Conservation (phyloP, 192 early-diverging fungal species). For the Backusella australiensis region DNA sequence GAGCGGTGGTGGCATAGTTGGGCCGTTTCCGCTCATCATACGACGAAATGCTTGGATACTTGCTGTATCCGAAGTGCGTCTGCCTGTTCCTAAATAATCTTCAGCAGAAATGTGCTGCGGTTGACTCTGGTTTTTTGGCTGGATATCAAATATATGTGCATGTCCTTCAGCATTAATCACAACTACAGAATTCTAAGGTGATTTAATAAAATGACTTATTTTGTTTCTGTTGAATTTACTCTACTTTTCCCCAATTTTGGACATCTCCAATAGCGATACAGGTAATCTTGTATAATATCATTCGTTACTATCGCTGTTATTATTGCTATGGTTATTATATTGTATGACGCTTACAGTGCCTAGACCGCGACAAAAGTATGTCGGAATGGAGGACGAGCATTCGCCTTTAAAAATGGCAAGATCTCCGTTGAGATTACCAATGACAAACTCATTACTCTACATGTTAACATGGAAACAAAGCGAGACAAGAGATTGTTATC, state of each 20-base stretch:
- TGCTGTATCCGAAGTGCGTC: slow-evolving; percentile 26
- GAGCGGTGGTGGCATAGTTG: not conserved
- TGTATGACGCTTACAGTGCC: slow-evolving; percentile 43
- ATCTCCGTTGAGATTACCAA: slow-evolving; percentile 57
- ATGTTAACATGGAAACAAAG: not conserved
- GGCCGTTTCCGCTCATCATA: slow-evolving; percentile 14
- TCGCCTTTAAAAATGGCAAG: slow-evolving; percentile 57
- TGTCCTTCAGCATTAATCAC: slow-evolving; percentile 56
- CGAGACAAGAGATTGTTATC: not conserved
- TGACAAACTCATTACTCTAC: slow-evolving; percentile 60
- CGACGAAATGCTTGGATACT: slow-evolving; percentile 31
- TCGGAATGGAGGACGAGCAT: slow-evolving; percentile 38
- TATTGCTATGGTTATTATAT: too few species aligned
- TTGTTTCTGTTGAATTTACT: not conserved
- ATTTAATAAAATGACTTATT: not conserved
- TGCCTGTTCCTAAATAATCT: slow-evolving; percentile 23
- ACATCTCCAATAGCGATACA: slow-evolving; percentile 57
- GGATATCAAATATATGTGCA: slow-evolving; percentile 55
- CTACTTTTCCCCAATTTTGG: slow-evolving; percentile 50
- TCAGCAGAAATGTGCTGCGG: slow-evolving; percentile 23
- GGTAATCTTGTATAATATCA: slow-evolving; percentile 44
- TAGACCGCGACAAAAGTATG: slow-evolving; percentile 45
- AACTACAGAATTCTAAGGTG: slow-evolving; percentile 49
- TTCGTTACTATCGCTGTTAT: not conserved
- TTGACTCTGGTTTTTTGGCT: slow-evolving; percentile 10